Base-by-base conservation (phyloP, 805 yeast species). In the Kuraishia molischiana region DNA sequence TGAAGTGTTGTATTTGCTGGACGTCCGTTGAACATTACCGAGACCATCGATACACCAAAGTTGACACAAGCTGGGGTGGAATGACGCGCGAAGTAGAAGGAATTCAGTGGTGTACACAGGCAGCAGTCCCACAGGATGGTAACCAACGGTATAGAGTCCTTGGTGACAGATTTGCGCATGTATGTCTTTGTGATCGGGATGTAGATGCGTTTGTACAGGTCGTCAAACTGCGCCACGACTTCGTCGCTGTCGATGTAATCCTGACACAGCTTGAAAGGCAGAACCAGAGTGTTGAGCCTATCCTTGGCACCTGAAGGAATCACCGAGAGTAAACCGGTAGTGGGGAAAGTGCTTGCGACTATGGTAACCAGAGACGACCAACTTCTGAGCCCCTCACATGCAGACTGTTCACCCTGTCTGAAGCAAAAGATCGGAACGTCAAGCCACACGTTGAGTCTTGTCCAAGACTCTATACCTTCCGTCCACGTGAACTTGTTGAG, bases 401-500 rank as follows among this genome's bases (percentile, higher is more conserved):
- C 31, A 28, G 31, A 24, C 14, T 13, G 20, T 15, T 28, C 24
- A 20, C 19, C 19, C 4, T 6, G 14, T 3, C 13, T 28, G 22
- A 28, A 21, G 10, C 32, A 28, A 17, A n/a, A n/a, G 14, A 10
- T 19, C 8, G 13, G 20, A 10, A 35, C 32, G 15, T n/a, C 13
- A 4, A 35, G 18, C 37, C 37, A 35, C 15, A 9, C 3, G 2
- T 24, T 19, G 4, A 29, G 11, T 4, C 20, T 13, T 15, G 14
- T 14, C 37, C 37, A 35, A 4, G 11, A 19, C 20, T 35, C 37
- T 5, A 29, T 19, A 3, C 32, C 32, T 9, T 28, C n/a, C 11
- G 10, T 13, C 32, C 32, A 35, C 4, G 5, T 11, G 28, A 29
- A 26, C 8, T 29, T 26, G 24, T 29, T 19, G 14, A 28, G 10